Base-by-base conservation (phyloP, 495 filamentous ascomycete genomes). In the Jackrogersella minutella region DNA sequence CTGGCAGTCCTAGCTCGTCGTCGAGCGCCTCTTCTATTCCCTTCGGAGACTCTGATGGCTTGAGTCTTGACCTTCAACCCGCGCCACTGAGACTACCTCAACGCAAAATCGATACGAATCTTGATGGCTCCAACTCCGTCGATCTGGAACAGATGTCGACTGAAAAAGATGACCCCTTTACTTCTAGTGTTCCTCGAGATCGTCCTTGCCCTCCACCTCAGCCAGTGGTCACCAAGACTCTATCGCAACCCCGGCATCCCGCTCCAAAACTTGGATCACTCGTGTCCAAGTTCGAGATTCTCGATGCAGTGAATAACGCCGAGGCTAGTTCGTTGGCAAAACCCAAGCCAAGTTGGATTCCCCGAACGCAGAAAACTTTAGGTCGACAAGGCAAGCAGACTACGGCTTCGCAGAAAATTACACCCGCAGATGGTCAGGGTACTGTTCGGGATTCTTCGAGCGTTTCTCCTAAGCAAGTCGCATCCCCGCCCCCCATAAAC, bases 251-350 rank as follows among this genome's bases (percentile, higher is more conserved):
- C 37, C 72, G 58, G 13, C 21, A 8, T 19, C 39, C 71, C 5
- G 54, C 62, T 5, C 33, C 64, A 30, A 62, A 69, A 43, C 53
- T 83, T 7, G 68, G 71, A 7, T 59, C 72, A 3, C 64, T 81
- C 3, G 68, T 79, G 24, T 79, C 78, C 16, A 81, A 74, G 14
- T 83, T 80, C 28, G 78, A 81, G 62, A 66, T 70, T 0, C 70
- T 81, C 26, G 76, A 78, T 53, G 68, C 73, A 6, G 62, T 74
- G 8, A 76, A 66, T 24, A 70, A 40, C 49, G 30, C 53, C 41
- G 66, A 76, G 31, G n/a, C 41, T 47, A 50, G 56, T 21, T 39
- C 57, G 8, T 60, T 64, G n/a, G 19, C 58, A 17, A 57, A 49
- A 34, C 3, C 17, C 33, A 72, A 24, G 7, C 50, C 22, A 10